These are phyloP conservation scores for Pythium brachiatum DNA, from an alignment of 352 stramenopile species.

Conservation along the genomic window DNA sequence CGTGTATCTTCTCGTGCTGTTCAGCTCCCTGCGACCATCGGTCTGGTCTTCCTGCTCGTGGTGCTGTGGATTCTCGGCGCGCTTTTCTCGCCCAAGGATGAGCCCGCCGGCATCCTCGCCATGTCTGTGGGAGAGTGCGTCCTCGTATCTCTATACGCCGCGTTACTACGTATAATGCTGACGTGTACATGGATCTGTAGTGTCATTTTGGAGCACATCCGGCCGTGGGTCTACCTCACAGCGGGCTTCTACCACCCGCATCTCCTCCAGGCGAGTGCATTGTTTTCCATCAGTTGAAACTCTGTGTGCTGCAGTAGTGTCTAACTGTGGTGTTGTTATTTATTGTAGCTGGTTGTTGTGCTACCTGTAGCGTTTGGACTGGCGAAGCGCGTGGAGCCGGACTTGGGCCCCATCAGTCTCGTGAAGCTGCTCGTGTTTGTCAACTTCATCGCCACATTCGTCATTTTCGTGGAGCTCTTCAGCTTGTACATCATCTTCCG, in stretches of 20 bases:
- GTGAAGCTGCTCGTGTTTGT: constrained; percentile 72
- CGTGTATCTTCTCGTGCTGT: background rate
- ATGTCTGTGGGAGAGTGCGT: constrained; percentile 81
- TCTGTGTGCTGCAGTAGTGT: too few species aligned
- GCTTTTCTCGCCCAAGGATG: constrained; percentile 68
- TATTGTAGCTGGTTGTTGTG: constrained; percentile 55
- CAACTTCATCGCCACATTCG: constrained; percentile 60
- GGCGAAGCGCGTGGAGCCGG: constrained; percentile 73
- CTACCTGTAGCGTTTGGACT: constrained; percentile 65
- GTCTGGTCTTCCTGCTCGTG: constrained; percentile 55
- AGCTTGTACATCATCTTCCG: constrained; percentile 82
- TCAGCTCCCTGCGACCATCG: constrained; percentile 71
- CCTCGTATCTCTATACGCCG: background rate
- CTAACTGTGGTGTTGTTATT: background rate
- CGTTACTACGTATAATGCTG: background rate
- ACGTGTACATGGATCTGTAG: constrained; percentile 25
- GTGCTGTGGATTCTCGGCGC: constrained; percentile 71
- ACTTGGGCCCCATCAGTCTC: constrained; percentile 61
- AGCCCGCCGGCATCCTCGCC: constrained; percentile 64
- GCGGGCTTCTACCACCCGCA: constrained; percentile 85
- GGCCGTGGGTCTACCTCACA: constrained; percentile 84
- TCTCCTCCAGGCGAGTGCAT: constrained; percentile 51
- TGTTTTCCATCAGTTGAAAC: background rate
- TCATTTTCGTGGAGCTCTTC: constrained; percentile 82
- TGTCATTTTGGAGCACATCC: constrained; percentile 82